phyloP scores from a whole-genome alignment of 164 flowering plant genomes.

The Tetracentron sinense region DNA sequence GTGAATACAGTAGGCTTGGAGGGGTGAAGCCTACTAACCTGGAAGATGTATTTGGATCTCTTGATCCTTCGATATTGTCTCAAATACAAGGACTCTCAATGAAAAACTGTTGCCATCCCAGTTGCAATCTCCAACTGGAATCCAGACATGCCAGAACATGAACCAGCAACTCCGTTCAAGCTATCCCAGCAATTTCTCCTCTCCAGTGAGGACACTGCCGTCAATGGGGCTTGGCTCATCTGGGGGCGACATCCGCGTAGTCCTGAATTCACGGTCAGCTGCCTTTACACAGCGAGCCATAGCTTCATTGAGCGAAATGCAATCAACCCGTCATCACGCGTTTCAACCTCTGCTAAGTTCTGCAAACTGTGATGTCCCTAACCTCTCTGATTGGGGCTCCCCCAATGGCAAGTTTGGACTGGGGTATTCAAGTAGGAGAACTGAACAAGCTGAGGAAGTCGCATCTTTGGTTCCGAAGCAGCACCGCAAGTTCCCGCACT shows the following conservation, averaged over 20 bases:
- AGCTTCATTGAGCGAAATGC: slow-evolving; percentile 72
- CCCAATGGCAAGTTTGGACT: slow-evolving; percentile 79
- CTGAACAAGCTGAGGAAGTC: slow-evolving; percentile 75
- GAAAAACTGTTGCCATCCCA: slow-evolving; percentile 35
- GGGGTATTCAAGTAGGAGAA: slow-evolving; percentile 86
- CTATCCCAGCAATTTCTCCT: slow-evolving; percentile 43
- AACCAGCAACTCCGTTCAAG: slow-evolving; percentile 50
- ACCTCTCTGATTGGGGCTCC: slow-evolving; percentile 70
- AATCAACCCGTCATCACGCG: slow-evolving; percentile 24
- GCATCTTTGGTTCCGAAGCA: slow-evolving; percentile 67
- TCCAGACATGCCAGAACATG: slow-evolving; percentile 47
- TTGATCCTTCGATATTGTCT: slow-evolving; percentile 47
- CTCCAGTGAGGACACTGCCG: slow-evolving; percentile 47
- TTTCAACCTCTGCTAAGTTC: slow-evolving; percentile 19
- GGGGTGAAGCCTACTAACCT: slow-evolving; percentile 62
- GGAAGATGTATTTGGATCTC: slow-evolving; percentile 58
- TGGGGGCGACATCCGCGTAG: slow-evolving; percentile 52
- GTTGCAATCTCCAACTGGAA: slow-evolving; percentile 52
- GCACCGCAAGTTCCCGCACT: slow-evolving; percentile 12
- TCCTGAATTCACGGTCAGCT: slow-evolving; percentile 67
- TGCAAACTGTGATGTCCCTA: slow-evolving; percentile 29
- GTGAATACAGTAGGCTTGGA: slow-evolving; percentile 31
- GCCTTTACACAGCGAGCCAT: slow-evolving; percentile 85
- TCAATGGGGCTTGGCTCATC: slow-evolving; percentile 51
- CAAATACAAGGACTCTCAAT: slow-evolving; percentile 44